Conservation (phyloP, 352 stramenopile genomes). For the Phytopythium ostracodes region DNA sequence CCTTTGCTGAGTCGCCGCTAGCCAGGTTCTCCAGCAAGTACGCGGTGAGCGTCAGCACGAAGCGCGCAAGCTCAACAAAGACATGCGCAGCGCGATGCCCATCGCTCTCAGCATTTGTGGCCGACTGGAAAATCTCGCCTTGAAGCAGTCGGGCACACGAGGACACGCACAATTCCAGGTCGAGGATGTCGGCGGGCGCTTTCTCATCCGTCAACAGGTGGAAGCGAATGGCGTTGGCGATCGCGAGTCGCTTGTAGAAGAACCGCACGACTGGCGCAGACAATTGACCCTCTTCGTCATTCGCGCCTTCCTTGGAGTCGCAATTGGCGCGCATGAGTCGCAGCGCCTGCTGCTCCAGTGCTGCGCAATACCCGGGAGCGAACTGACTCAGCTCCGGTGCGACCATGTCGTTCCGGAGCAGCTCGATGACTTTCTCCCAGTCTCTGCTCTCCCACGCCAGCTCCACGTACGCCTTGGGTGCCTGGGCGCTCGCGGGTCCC, state of each 20-base stretch:
- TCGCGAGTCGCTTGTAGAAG: constrained; percentile 50
- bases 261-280: constrained; percentile 24
- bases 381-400: constrained; percentile 29
- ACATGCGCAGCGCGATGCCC: constrained; percentile 9
- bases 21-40: constrained; percentile 27
- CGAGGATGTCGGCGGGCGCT: constrained; percentile 12
- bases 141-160: constrained; percentile 36
- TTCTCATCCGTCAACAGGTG: constrained; percentile 19
- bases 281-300: constrained; percentile 22
- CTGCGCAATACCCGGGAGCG: constrained; percentile 27
- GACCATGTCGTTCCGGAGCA: constrained; percentile 42
- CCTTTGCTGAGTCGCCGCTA: constrained; percentile 11
- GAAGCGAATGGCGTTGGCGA: constrained; percentile 38
- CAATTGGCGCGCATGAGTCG: constrained; percentile 31
- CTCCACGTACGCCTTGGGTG: constrained; percentile 33
- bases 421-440: constrained; percentile 44
- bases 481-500: constrained; percentile 26
- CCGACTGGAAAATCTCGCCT: constrained; percentile 45
- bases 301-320: constrained; percentile 9
- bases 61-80: constrained; percentile 30
- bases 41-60: constrained; percentile 23
- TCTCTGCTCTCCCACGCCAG: constrained; percentile 43
- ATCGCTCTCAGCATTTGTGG: constrained; percentile 1
- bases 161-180: constrained; percentile 36
- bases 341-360: constrained; percentile 48